Evolutionary conservation across 2,329 filamentous ascomycete species (phyloP).

Genomic region (Colletotrichum musicola): DNA sequence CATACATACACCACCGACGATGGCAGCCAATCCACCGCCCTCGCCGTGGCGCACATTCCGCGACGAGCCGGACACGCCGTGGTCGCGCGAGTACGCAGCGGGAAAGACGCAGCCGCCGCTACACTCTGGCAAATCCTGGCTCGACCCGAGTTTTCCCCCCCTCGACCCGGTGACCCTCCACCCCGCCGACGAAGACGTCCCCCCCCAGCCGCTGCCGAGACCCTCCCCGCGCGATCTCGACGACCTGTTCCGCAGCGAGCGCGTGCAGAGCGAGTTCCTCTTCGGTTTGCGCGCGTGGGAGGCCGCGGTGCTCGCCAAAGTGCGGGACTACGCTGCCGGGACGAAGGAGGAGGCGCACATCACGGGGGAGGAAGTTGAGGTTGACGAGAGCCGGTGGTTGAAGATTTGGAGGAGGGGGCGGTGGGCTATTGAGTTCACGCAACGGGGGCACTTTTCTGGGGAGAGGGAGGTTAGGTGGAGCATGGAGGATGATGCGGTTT

Average conservation of each 20-base stretch:
- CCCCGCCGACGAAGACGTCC: not conserved
- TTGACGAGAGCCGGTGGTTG: slow-evolving; percentile 32
- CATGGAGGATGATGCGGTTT: slow-evolving; percentile 32
- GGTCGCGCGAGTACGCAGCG: slow-evolving; percentile 2
- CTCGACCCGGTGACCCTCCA: slow-evolving; percentile 22
- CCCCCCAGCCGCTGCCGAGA: not conserved
- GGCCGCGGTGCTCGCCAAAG: slow-evolving; percentile 14
- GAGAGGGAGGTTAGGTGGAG: slow-evolving; percentile 4
- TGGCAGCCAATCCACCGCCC: no score
- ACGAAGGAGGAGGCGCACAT: not conserved
- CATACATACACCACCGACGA: no score
- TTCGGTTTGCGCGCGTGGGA: slow-evolving; percentile 36
- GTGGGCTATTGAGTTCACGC: slow-evolving; percentile 32
- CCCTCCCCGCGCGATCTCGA: slow-evolving; percentile 17
- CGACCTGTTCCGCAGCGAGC: slow-evolving; percentile 26
- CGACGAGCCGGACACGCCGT: not conserved
- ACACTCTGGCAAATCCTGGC: slow-evolving; percentile 23
- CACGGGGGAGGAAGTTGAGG: not conserved
- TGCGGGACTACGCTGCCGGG: not conserved
- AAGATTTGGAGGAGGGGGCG: slow-evolving; percentile 25
- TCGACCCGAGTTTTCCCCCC: slow-evolving; percentile 15
- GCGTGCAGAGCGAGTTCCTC: slow-evolving; percentile 1
- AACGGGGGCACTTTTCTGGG: not conserved
- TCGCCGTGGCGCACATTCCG: no score
- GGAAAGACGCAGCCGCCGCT: slow-evolving; percentile 12